These are phyloP conservation scores for Entelexis paramagnoliae DNA, from an alignment of 1,139 yeast species.

Conservation along the genomic window DNA sequence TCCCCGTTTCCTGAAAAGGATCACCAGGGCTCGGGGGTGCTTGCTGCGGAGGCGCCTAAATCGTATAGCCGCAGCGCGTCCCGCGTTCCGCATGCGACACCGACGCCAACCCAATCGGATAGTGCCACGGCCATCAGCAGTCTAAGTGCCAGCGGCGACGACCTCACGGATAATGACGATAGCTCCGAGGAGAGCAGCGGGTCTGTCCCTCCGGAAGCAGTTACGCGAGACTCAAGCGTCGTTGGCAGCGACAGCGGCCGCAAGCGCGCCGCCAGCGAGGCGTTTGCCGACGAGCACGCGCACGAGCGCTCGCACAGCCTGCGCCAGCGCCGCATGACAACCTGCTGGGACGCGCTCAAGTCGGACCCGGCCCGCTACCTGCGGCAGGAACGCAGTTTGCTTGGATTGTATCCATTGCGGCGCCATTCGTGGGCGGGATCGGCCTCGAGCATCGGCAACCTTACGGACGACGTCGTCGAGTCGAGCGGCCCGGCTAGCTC, in stretches of 20 bases:
- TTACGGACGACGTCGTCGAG: constrained; percentile 6
- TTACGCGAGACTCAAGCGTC: not conserved
- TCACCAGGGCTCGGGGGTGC: not conserved
- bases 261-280: constrained; percentile 14
- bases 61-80: not conserved
- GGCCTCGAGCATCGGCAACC: not conserved
- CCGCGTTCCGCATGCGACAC: not conserved
- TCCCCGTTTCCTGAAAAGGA: constrained; percentile 21
- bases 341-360: constrained; percentile 28
- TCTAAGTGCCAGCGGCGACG: constrained; percentile 8
- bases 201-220: constrained; percentile 8
- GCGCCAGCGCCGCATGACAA: constrained; percentile 22
- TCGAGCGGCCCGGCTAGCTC: not conserved
- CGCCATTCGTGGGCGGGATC: constrained; percentile 29
- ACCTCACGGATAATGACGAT: constrained; percentile 9
- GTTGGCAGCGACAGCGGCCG: not conserved
- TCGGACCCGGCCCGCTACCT: constrained; percentile 28
- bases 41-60: not conserved
- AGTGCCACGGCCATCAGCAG: constrained; percentile 4
- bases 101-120: not conserved
- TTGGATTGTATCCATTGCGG: constrained; percentile 28
- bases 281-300: constrained; percentile 2
- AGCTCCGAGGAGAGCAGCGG: constrained; percentile 12
- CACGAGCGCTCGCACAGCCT: not conserved
- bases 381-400: constrained; percentile 27